Conservation (phyloP, 2,329 filamentous ascomycete genomes). For the Aspergillus aculeatus region DNA sequence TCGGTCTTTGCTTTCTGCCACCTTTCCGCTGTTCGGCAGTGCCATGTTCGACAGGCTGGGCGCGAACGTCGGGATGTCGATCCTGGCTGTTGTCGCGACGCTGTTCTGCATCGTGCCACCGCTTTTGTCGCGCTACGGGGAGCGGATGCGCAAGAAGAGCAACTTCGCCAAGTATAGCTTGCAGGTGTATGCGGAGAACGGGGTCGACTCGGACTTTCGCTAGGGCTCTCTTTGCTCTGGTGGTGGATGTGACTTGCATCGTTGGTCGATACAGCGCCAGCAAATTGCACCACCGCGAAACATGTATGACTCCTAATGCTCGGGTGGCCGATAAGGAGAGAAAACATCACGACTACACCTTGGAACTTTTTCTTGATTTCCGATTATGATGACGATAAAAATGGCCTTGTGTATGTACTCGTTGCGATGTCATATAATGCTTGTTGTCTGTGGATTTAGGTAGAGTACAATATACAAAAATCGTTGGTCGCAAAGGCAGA, state of each 20-base stretch:
- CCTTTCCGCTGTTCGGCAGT: constrained; percentile 42
- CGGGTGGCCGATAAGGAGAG: too few relatives aligned
- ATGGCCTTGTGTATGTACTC: not conserved
- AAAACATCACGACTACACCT: not conserved
- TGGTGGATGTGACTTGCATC: not conserved
- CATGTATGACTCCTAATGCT: too few relatives aligned
- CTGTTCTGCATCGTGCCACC: constrained; percentile 40
- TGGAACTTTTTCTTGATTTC: not conserved
- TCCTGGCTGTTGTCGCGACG: constrained; percentile 45
- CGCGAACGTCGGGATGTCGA: constrained; percentile 40
- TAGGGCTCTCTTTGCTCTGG: too few relatives aligned
- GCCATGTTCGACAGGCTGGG: constrained; percentile 44
- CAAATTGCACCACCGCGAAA: too few relatives aligned
- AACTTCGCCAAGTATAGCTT: constrained; percentile 38
- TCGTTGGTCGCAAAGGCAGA: not conserved
- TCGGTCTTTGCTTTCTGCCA: constrained; percentile 39
- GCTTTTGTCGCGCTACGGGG: constrained; percentile 41
- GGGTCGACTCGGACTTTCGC: constrained; percentile 4
- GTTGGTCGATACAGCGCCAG: not conserved
- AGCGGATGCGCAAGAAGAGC: constrained; percentile 36
- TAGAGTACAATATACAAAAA: not conserved
- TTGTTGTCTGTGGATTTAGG: not conserved
- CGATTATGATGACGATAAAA: not conserved
- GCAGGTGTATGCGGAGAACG: constrained; percentile 15
- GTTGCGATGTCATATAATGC: not conserved